phyloP scores from a whole-genome alignment of 2,329 filamentous ascomycete genomes.

The Diaporthe citri region DNA sequence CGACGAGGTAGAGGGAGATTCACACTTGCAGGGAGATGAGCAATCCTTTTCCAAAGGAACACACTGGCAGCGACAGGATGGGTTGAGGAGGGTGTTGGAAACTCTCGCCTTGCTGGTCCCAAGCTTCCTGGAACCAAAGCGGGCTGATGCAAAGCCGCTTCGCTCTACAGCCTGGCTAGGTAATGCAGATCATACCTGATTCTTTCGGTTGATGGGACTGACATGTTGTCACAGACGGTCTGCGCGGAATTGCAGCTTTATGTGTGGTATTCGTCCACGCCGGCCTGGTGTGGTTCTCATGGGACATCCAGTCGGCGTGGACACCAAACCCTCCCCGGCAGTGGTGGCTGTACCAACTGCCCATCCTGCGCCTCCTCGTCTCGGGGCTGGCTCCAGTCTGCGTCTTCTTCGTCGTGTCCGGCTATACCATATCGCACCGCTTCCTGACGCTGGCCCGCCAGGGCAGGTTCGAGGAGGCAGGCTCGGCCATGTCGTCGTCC shows the following conservation, averaged over 20 bases:
- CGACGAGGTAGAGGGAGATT: neutral
- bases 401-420: slow-evolving; percentile 55
- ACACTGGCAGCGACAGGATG: neutral
- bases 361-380: slow-evolving; percentile 49
- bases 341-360: slow-evolving; percentile 44
- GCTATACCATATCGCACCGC: slow-evolving; percentile 54
- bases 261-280: slow-evolving; percentile 44
- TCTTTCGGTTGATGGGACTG: neutral
- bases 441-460: slow-evolving; percentile 47
- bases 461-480: slow-evolving; percentile 41
- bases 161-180: slow-evolving; percentile 39
- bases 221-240: slow-evolving; percentile 39
- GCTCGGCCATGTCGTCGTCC: slow-evolving; percentile 45
- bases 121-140: neutral
- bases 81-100: neutral
- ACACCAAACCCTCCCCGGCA: slow-evolving; percentile 7
- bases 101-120: neutral
- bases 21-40: neutral
- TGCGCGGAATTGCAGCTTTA: slow-evolving; percentile 43
- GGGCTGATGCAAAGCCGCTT: neutral
- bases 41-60: neutral
- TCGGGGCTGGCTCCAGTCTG: slow-evolving; percentile 49
- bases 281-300: slow-evolving; percentile 39
- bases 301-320: slow-evolving; percentile 39
- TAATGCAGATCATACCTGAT: neutral